phyloP scores from a whole-genome alignment of 1,139 yeast genomes.

The Magnusiomyces suaveolens region DNA sequence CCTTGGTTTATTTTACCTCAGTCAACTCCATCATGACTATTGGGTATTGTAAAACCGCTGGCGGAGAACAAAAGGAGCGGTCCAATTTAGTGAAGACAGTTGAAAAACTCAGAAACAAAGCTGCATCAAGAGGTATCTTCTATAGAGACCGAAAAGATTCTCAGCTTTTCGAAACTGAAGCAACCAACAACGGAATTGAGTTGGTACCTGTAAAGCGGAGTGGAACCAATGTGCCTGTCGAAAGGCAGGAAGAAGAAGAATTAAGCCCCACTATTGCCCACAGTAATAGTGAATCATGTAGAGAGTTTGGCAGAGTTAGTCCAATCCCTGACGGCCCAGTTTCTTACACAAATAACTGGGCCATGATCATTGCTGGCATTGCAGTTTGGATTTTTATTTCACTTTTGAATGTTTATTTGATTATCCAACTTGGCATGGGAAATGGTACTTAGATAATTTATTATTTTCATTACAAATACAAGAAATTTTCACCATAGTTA shows the following conservation, averaged over 20 bases:
- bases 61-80: constrained; percentile 21
- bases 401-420: constrained; percentile 57
- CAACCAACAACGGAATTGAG: neutral
- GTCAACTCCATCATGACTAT: constrained; percentile 53
- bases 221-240: neutral
- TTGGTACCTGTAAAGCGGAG: neutral
- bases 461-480: neutral
- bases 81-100: constrained; percentile 28
- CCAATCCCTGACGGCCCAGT: constrained; percentile 8
- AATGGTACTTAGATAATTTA: neutral
- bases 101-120: constrained; percentile 1
- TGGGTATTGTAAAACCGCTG: constrained; percentile 13
- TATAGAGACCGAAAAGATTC: neutral
- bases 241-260: neutral
- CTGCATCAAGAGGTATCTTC: neutral
- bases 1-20: constrained; percentile 66
- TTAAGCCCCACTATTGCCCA: neutral
- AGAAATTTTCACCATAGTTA: neutral
- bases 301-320: neutral
- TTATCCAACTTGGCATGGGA: constrained; percentile 46
- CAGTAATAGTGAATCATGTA: neutral
- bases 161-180: neutral
- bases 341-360: constrained; percentile 44
- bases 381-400: constrained; percentile 56
- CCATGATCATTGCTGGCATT: constrained; percentile 40